Conservation (phyloP, 257 asterid species). For the Cordia subcordata region DNA sequence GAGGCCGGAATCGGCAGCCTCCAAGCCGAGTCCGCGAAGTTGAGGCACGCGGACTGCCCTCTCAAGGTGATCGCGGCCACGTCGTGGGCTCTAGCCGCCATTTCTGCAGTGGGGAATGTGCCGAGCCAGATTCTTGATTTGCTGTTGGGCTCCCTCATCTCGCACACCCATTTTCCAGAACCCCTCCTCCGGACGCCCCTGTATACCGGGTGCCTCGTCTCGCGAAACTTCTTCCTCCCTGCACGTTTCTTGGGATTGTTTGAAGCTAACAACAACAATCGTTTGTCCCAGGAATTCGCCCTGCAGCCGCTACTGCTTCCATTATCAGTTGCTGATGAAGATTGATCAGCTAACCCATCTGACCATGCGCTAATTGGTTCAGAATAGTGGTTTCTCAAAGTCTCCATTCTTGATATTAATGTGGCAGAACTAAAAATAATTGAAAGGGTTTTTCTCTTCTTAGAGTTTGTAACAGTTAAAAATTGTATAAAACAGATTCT, state of each 20-base stretch:
- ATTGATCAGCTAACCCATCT: not conserved
- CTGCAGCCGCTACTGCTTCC: not conserved
- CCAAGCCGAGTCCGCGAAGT: conserved; percentile 68
- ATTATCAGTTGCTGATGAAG: conserved; percentile 21
- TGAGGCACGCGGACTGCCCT: conserved; percentile 55
- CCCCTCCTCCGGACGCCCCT: conserved; percentile 51
- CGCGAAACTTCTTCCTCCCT: conserved; percentile 58
- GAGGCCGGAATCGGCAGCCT: conserved; percentile 49
- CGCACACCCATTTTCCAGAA: conserved; percentile 70
- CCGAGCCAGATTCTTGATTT: conserved; percentile 73
- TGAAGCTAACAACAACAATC: conserved; percentile 35
- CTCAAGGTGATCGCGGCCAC: conserved; percentile 65
- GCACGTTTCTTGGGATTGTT: conserved; percentile 54
- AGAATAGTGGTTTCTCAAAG: not conserved
- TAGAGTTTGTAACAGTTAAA: too few relatives aligned
- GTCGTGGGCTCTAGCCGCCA: conserved; percentile 81
- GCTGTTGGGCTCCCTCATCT: conserved; percentile 65
- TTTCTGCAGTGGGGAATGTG: conserved; percentile 52
- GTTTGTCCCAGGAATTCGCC: conserved; percentile 8
- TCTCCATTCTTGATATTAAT: not conserved
- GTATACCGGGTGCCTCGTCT: conserved; percentile 74
- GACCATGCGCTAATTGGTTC: not conserved
- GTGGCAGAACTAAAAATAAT: not conserved
- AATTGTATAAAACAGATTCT: too few relatives aligned
- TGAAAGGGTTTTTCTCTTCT: too few relatives aligned